These are phyloP conservation scores for Zizania palustris DNA, from an alignment of 202 grass and related monocot genomes.

Conservation along the genomic window DNA sequence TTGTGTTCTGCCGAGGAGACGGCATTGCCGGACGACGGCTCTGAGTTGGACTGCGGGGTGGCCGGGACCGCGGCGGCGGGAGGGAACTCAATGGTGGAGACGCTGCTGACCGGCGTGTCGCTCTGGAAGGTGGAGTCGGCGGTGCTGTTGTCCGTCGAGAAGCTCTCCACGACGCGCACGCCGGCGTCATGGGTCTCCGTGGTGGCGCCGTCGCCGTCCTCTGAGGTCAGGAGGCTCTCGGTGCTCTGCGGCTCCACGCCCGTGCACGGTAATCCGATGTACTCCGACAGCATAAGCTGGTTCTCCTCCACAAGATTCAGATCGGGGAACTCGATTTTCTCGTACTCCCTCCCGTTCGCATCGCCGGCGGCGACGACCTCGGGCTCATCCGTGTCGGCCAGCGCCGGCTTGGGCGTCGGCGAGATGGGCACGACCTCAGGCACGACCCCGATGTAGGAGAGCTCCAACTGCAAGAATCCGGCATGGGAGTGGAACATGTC, in stretches of 20 bases:
- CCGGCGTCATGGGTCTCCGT: slow-evolving; percentile 62
- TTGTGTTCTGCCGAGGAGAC: slow-evolving; percentile 46
- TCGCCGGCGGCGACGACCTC: background rate
- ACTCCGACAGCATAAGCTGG: slow-evolving; percentile 87
- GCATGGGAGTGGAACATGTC: slow-evolving; percentile 83
- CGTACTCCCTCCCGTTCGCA: slow-evolving; percentile 52
- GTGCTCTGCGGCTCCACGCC: slow-evolving; percentile 67
- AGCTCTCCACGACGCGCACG: slow-evolving; percentile 81
- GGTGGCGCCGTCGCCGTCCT: slow-evolving; percentile 57
- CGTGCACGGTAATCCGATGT: slow-evolving; percentile 67
- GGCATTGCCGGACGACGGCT: slow-evolving; percentile 50
- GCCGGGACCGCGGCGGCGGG: slow-evolving; percentile 40
- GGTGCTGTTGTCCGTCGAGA: slow-evolving; percentile 70
- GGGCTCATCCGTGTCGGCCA: slow-evolving; percentile 40
- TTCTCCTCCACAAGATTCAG: slow-evolving; percentile 87
- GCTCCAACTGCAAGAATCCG: slow-evolving; percentile 76
- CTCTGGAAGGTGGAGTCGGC: slow-evolving; percentile 50
- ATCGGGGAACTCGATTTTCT: slow-evolving; percentile 94
- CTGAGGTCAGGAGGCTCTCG: slow-evolving; percentile 73
- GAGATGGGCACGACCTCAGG: slow-evolving; percentile 71
- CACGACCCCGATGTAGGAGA: slow-evolving; percentile 78
- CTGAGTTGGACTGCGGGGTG: slow-evolving; percentile 61
- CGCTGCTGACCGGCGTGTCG: slow-evolving; percentile 63
- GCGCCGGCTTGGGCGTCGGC: slow-evolving; percentile 51
- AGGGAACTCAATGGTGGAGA: slow-evolving; percentile 63